Evolutionary conservation across 257 asterid species (phyloP), one percentile per base, ranked within the genome.

Genomic region (Salvia miltiorrhiza): DNA sequence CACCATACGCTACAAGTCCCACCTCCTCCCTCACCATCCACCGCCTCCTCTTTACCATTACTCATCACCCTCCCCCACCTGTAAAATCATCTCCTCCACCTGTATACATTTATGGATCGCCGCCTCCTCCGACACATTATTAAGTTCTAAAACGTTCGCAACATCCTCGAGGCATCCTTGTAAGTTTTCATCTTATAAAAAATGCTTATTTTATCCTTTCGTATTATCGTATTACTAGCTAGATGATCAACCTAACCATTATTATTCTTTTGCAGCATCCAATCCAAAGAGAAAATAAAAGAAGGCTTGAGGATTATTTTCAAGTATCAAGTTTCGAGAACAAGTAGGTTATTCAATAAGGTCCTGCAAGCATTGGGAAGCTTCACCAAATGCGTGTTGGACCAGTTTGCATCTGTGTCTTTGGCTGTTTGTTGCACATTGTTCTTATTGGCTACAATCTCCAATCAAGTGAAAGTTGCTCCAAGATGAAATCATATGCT

Each of bases 51-150:
- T 79, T 0, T 76, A 80, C 76, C 16, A 67, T 72, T 83, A 83
- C 65, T 4, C 47, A 43, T 81, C 89, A 33, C 87, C 87, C 89
- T 55, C 89, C 89, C 8, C 89, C 89, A 35, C 90, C 90, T 0
- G 65, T 77, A 53, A 73, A 75, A 52, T 75, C 87, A 32, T 79
- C 84, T 40, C 82, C 83, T 14, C 85, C 83, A 54, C 79, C 79
- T 0, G 75, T 45, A 23, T 81, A 81, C 74, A 74, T 70, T 37
- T 84, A 84, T 1, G 64, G 61, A 20, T 83, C 88, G 20, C 86
- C 88, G 12, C 88, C 88, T 23, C 86, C 88, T 47, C 86, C 89
- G 13, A 74, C 61, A 44, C 71, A 78, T 33, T 79, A 84, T 14
- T 84, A 72, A 69, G 62, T 59, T 48, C 14, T 16, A 49, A 49